Percentiles rank a stretch among this genome's conserved stretches.
Conservation (phyloP, 176 grass and related monocot species). For the Aegilops bicornis region DNA sequence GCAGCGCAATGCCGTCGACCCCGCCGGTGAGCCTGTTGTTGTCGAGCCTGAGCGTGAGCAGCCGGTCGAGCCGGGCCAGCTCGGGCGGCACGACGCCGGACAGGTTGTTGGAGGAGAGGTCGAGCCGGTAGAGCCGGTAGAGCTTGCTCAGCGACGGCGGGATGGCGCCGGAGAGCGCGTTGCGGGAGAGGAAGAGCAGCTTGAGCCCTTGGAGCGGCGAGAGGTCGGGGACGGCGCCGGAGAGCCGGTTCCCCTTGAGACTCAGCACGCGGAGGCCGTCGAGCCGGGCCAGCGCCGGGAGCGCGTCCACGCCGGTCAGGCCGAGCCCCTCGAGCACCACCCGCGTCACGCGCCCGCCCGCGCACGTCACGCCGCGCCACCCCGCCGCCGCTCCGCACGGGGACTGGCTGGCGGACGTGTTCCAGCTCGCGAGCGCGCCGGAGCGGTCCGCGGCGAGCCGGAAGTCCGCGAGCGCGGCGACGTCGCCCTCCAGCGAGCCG, state of each 20-base stretch:
- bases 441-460: slow-evolving; percentile 42
- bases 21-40: slow-evolving; percentile 61
- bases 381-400: slow-evolving; percentile 44
- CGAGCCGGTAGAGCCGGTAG: slow-evolving; percentile 75
- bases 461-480: slow-evolving; percentile 60
- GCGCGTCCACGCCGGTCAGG: slow-evolving; percentile 45
- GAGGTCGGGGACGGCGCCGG: slow-evolving; percentile 71
- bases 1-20: slow-evolving; percentile 52
- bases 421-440: slow-evolving; percentile 58
- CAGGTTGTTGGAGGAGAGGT: slow-evolving; percentile 71
- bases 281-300: slow-evolving; percentile 43
- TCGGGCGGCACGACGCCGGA: slow-evolving; percentile 58
- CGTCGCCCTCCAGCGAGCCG: slow-evolving; percentile 53
- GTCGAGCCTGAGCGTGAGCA: slow-evolving; percentile 81
- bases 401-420: slow-evolving; percentile 38
- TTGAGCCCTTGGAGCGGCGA: slow-evolving; percentile 64
- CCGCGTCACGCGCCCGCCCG: slow-evolving; percentile 66
- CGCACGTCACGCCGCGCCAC: slow-evolving; percentile 78
- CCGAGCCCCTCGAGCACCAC: slow-evolving; percentile 72
- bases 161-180: slow-evolving; percentile 59
- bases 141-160: slow-evolving; percentile 49
- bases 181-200: slow-evolving; percentile 78
- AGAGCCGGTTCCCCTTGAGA: slow-evolving; percentile 70
- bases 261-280: slow-evolving; percentile 86
- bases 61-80: slow-evolving; percentile 47